A percentile compares a stretch with the other conserved stretches of the same genome.
Conservation (phyloP, 2,329 filamentous ascomycete genomes). For the Stagonosporopsis rhizophila region DNA sequence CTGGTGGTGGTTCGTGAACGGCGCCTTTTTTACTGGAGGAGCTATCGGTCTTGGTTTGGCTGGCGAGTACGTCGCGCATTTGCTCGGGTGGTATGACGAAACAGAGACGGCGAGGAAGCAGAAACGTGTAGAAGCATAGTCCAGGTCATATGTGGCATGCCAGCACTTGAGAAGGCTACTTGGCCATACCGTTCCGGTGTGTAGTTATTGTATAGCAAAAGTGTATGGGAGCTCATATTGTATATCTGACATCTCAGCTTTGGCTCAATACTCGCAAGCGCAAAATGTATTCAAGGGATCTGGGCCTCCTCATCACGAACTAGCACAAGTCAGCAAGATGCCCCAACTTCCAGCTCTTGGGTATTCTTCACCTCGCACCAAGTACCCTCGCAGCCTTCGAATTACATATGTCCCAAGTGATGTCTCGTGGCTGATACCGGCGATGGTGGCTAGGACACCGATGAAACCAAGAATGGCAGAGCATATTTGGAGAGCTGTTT, state of each 20-base stretch:
- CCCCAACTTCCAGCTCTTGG: too few species aligned
- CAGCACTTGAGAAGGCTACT: neutral
- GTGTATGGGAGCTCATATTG: neutral
- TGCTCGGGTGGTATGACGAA: conserved; percentile 34
- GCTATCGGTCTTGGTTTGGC: conserved; percentile 63
- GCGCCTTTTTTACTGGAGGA: conserved; percentile 67
- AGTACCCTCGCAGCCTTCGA: too few species aligned
- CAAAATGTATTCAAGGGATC: too few species aligned
- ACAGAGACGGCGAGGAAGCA: conserved; percentile 16
- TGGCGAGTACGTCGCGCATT: conserved; percentile 58
- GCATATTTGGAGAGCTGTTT: too few species aligned
- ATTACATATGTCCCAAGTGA: too few species aligned
- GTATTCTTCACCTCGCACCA: too few species aligned
- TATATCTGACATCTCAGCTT: neutral
- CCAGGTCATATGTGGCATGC: neutral
- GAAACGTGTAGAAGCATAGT: neutral
- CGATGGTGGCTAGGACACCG: too few species aligned
- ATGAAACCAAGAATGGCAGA: too few species aligned
- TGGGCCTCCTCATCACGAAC: too few species aligned
- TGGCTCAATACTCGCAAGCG: too few species aligned
- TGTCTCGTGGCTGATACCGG: too few species aligned
- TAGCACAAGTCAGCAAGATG: too few species aligned
- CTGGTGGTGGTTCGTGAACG: conserved; percentile 71
- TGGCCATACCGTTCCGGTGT: neutral
- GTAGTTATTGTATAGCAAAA: neutral